Percentiles rank a stretch among this genome's conserved stretches.
Conservation (phyloP, 495 filamentous ascomycete species). For the Parachaetomium inaequale region DNA sequence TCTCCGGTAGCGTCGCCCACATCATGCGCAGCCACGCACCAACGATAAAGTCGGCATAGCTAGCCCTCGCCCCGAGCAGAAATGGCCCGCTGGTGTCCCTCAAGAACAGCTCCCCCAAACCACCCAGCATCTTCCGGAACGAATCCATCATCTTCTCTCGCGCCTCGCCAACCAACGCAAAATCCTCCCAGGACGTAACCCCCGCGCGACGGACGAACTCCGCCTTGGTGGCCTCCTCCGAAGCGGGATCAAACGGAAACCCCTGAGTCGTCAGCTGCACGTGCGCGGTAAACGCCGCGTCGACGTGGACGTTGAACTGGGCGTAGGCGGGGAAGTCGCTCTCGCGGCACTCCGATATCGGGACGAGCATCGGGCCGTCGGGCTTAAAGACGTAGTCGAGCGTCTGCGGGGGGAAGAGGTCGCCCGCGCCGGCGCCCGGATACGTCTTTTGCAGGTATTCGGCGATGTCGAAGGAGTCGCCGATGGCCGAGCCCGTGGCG, state of each 20-base stretch:
- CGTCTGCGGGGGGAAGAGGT: slow-evolving; percentile 29
- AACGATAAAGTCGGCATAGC: slow-evolving; percentile 61
- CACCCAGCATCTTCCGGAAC: slow-evolving; percentile 42
- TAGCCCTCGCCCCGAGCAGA: slow-evolving; percentile 29
- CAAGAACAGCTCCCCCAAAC: slow-evolving; percentile 43
- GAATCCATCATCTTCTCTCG: slow-evolving; percentile 36
- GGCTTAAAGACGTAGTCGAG: too few species aligned
- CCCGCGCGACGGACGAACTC: slow-evolving; percentile 48
- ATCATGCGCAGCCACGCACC: slow-evolving; percentile 58
- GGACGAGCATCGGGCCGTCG: too few species aligned
- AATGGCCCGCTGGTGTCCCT: slow-evolving; percentile 45
- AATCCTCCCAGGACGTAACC: slow-evolving; percentile 44
- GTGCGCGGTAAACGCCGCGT: slow-evolving; percentile 47
- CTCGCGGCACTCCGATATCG: too few species aligned
- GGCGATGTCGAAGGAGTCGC: slow-evolving; percentile 63
- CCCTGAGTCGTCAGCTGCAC: slow-evolving; percentile 31
- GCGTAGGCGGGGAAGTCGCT: slow-evolving; percentile 36
- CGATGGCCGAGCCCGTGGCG: slow-evolving; percentile 39
- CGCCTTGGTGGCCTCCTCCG: slow-evolving; percentile 40
- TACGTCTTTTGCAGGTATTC: slow-evolving; percentile 52
- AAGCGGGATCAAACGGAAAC: slow-evolving; percentile 46
- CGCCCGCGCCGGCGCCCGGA: slow-evolving; percentile 29
- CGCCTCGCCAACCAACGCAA: slow-evolving; percentile 42
- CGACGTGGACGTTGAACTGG: slow-evolving; percentile 49
- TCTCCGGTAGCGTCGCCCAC: slow-evolving; percentile 30